Evolutionary conservation across 2,329 filamentous ascomycete species (phyloP), one percentile per base, ranked within the genome.

Genomic region (Xylariaceae sp.): DNA sequence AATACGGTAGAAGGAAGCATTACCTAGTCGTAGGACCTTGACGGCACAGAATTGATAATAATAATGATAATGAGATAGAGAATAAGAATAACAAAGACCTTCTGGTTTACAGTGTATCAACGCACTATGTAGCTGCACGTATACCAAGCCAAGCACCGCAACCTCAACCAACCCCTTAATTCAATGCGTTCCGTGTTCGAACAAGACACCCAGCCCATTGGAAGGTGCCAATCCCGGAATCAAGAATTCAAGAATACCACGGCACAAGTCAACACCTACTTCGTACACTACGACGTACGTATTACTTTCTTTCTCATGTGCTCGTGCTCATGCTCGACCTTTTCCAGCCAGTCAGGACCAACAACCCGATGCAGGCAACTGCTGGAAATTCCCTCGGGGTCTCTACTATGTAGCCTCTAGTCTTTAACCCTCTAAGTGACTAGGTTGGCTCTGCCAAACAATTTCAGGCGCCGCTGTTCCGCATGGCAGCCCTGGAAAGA

Each of bases 171-270:
- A 56, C 30, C 58, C 52, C 56, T 58, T 58, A 61, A 51, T 34
- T 50, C 61, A 49, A 56, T 55, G 49, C 56, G 58, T 59, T 51
- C 47, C 47, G 17, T 49, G 54, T 39, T 57, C 34, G 54, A 61
- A 10, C 54, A 61, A 50, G 54, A 59, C 56, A 57, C 54, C 59
- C 57, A 62, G 59, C 48, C 56, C 53, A 47, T 56, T 53, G 59
- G 59, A 59, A 63, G 57, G 59, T 56, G 59, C 58, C 56, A 47
- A 17, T 50, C 53, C 51, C 56, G 56, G 51, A 62, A 61, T 57
- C 56, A 61, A 51, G 23, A 30, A 30, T 30, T 30, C 23, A 30
- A 30, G 23, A 30, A 57, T 54, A 54, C 50, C 56, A 51, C 53
- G 54, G 47, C 58, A 56, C 53, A 51, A 51, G 49, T 57, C 18